Evolutionary conservation across 495 filamentous ascomycete genomes (phyloP).

Genomic region (Pseudoneurospora amorphoporcata): DNA sequence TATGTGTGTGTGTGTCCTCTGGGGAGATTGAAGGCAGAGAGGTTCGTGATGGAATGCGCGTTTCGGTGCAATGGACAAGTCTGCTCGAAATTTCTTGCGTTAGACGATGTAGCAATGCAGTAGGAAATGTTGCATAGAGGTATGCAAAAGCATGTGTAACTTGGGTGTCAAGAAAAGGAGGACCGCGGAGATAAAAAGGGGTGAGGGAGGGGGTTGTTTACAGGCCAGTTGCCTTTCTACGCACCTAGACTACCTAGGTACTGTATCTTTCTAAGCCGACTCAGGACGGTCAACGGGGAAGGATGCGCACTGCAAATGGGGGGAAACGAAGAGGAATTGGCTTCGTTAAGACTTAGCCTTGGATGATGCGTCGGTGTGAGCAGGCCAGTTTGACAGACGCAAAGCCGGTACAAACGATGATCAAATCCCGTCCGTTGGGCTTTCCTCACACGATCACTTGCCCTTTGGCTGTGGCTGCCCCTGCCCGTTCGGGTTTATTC

Average conservation of each 20-base stretch:
- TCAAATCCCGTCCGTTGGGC: neutral
- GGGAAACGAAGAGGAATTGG: neutral
- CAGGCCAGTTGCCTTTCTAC: neutral
- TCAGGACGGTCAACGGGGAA: neutral
- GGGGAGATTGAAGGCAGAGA: neutral
- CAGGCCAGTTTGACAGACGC: neutral
- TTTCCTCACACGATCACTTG: slow-evolving; percentile 18
- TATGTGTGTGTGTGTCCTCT: neutral
- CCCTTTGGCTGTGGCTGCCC: slow-evolving; percentile 3
- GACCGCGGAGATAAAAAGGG: neutral
- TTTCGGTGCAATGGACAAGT: neutral
- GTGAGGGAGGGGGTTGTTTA: neutral
- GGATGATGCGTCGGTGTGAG: neutral
- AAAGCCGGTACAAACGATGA: neutral
- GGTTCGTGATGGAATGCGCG: neutral
- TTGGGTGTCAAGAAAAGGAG: neutral
- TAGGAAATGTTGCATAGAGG: neutral
- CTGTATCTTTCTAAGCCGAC: neutral
- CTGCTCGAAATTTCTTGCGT: neutral
- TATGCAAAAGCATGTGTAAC: neutral
- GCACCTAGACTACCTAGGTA: neutral
- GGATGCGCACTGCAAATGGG: neutral
- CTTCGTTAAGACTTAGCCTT: neutral
- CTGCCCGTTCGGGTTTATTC: neutral
- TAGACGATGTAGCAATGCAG: neutral